A percentile compares a stretch with the other conserved stretches of the same genome.
phyloP scores from a whole-genome alignment of 306 rosid genomes.

The Glycine soja region DNA sequence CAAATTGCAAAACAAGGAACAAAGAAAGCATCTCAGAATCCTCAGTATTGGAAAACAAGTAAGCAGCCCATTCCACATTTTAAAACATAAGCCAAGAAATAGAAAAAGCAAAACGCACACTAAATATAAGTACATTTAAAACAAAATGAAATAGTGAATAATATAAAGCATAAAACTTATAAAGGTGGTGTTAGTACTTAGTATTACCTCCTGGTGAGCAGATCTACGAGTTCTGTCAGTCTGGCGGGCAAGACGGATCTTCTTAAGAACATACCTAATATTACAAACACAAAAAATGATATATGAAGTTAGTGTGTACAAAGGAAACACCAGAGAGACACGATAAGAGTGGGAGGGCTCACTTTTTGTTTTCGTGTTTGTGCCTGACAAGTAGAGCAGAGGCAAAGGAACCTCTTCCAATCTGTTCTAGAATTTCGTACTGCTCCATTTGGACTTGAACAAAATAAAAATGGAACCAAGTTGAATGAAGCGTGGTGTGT shows the following conservation, averaged over 20 bases:
- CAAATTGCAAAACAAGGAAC: conserved; percentile 51
- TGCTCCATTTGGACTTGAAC: conserved; percentile 81
- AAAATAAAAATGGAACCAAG: too few relatives aligned
- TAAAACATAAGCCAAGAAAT: conserved; percentile 5
- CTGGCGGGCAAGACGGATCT: conserved; percentile 96
- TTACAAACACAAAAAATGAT: neutral
- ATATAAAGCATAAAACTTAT: neutral
- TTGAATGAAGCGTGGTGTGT: too few relatives aligned
- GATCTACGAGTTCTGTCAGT: conserved; percentile 92
- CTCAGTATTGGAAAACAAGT: neutral
- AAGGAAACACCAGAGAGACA: too few relatives aligned
- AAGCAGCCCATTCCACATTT: conserved; percentile 1
- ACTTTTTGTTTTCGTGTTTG: conserved; percentile 86
- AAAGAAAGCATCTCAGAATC: conserved; percentile 31
- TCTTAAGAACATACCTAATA: conserved; percentile 88
- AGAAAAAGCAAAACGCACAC: neutral
- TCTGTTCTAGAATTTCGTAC: conserved; percentile 86
- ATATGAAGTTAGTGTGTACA: neutral
- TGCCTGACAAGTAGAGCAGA: conserved; percentile 94
- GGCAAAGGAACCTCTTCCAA: conserved; percentile 95
- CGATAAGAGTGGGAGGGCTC: neutral
- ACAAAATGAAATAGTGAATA: neutral
- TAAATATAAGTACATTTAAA: neutral
- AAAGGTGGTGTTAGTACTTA: too few relatives aligned
- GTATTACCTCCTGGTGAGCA: conserved; percentile 86